Evolutionary conservation across 2,329 filamentous ascomycete genomes (phyloP).

Genomic region (Proliferodiscus dingleyae): DNA sequence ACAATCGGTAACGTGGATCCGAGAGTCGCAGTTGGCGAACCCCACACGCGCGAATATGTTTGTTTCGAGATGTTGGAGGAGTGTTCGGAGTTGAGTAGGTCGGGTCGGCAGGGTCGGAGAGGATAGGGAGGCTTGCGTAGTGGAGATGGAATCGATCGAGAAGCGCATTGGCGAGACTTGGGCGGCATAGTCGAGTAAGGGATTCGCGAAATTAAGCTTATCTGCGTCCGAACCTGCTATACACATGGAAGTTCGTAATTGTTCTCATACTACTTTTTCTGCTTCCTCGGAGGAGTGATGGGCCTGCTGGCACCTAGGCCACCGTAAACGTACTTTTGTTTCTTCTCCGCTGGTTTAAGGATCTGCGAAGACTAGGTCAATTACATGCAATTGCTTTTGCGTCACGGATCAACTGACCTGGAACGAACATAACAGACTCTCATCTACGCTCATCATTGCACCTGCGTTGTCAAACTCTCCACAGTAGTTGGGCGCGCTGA

Average conservation of each 20-base stretch:
- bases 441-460: conserved; percentile 99
- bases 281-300: conserved; percentile 66
- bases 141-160: conserved; percentile 14
- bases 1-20: conserved; percentile 18
- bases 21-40: conserved; percentile 16
- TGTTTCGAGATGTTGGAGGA: conserved; percentile 23
- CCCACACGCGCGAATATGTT: conserved; percentile 27
- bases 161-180: conserved; percentile 24
- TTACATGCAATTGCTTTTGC: not conserved
- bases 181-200: conserved; percentile 24
- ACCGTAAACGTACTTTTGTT: conserved; percentile 97
- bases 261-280: conserved; percentile 58
- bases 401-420: conserved; percentile 57
- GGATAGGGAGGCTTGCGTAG: conserved; percentile 13
- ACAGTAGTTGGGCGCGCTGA: conserved; percentile 98
- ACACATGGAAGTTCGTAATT: conserved; percentile 64
- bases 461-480: conserved; percentile 99
- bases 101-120: conserved; percentile 20
- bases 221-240: conserved; percentile 93
- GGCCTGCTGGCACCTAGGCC: conserved; percentile 66
- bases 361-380: conserved; percentile 54
- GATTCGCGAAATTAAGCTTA: conserved; percentile 45
- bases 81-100: conserved; percentile 7
- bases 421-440: conserved; percentile 97
- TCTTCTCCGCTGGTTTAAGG: conserved; percentile 99